phyloP scores from a whole-genome alignment of 495 filamentous ascomycete genomes.

The Pseudoneurospora amorphoporcata region DNA sequence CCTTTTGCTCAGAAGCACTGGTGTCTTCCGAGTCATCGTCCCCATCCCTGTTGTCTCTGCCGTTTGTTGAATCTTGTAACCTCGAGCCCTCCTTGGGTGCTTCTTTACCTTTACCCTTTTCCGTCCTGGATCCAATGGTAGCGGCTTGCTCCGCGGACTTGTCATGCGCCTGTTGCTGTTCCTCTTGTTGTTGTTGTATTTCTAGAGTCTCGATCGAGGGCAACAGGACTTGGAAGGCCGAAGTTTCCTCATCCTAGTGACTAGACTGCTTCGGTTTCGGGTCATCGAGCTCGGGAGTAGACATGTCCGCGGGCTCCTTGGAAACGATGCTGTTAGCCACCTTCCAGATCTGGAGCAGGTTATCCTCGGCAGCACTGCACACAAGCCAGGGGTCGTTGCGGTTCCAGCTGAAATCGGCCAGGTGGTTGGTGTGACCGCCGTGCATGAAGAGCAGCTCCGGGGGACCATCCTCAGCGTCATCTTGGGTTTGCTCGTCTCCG shows the following conservation, averaged over 20 bases:
- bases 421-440: constrained; percentile 91
- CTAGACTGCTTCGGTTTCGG: not conserved
- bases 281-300: constrained; percentile 64
- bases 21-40: not conserved
- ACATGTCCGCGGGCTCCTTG: constrained; percentile 67
- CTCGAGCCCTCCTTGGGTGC: not conserved
- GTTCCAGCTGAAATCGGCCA: constrained; percentile 97
- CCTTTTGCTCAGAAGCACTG: not conserved
- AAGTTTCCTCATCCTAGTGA: not conserved
- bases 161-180: not conserved
- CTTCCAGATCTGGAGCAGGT: constrained; percentile 93
- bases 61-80: not conserved
- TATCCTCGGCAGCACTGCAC: constrained; percentile 91
- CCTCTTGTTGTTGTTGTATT: not conserved
- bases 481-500: constrained; percentile 88
- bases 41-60: not conserved
- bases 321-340: constrained; percentile 84
- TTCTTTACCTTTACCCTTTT: not conserved
- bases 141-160: not conserved
- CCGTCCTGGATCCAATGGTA: not conserved
- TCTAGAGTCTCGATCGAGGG: not conserved
- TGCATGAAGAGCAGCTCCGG: constrained; percentile 99
- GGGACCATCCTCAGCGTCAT: constrained; percentile 93
- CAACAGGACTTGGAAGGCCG: not conserved
- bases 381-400: constrained; percentile 91